Evolutionary conservation across 2,329 filamentous ascomycete genomes (phyloP).

Genomic region (Fusarium longipes): DNA sequence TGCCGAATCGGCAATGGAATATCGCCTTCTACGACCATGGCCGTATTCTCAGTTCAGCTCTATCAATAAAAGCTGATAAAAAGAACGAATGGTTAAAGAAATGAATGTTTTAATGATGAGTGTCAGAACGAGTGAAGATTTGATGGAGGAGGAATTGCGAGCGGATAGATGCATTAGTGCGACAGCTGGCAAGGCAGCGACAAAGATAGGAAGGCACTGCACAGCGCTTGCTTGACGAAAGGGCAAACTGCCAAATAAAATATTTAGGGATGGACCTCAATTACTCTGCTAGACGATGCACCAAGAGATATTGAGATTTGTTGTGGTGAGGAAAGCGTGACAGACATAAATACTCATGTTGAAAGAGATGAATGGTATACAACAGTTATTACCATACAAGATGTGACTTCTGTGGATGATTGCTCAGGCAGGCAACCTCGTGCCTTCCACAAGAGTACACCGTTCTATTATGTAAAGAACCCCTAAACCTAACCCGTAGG

Average conservation of each 20-base stretch:
- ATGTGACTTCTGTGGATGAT: too few species aligned
- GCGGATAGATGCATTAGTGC: neutral
- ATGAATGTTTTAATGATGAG: neutral
- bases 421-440: too few species aligned
- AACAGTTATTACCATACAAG: too few species aligned
- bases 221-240: neutral
- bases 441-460: neutral
- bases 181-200: neutral
- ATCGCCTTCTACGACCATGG: conserved; percentile 4
- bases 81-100: neutral
- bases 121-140: neutral
- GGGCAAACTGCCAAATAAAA: too few species aligned
- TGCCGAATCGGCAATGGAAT: neutral
- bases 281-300: too few species aligned
- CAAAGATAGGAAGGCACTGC: neutral
- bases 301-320: too few species aligned
- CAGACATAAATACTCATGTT: too few species aligned
- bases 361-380: too few species aligned
- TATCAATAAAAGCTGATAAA: too few species aligned
- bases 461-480: neutral
- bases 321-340: too few species aligned
- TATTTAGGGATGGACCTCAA: too few species aligned
- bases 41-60: neutral
- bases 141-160: neutral
- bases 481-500: neutral